phyloP scores from a whole-genome alignment of 768 basidiomycete genomes.

The Tulasnella sp. region DNA sequence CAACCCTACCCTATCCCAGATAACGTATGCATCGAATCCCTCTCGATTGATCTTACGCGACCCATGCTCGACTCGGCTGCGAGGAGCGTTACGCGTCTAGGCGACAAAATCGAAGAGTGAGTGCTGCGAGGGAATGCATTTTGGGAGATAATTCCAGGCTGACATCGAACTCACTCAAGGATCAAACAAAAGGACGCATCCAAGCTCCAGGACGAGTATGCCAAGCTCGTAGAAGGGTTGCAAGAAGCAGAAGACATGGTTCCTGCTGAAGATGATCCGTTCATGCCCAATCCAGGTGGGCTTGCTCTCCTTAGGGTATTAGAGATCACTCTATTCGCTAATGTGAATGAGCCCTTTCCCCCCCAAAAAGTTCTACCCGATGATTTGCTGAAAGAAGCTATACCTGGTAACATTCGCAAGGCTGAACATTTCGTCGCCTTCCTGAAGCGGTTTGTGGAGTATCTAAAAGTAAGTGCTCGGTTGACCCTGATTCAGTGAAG shows the following conservation, averaged over 20 bases:
- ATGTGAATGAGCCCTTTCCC: neutral
- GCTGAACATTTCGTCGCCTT: constrained; percentile 99
- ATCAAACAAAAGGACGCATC: constrained; percentile 91
- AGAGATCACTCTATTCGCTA: neutral
- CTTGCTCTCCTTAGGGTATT: constrained; percentile 26
- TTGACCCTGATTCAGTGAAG: neutral
- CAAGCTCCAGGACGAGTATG: constrained; percentile 95
- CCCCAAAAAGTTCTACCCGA: constrained; percentile 88
- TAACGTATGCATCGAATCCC: constrained; percentile 97
- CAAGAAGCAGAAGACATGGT: constrained; percentile 61
- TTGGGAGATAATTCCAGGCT: neutral
- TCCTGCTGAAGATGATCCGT: constrained; percentile 61
- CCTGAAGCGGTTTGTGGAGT: constrained; percentile 96
- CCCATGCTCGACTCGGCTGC: constrained; percentile 96
- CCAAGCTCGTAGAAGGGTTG: constrained; percentile 88
- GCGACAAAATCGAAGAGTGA: constrained; percentile 92
- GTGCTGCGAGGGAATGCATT: constrained; percentile 33
- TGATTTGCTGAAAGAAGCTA: constrained; percentile 89
- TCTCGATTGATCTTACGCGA: constrained; percentile 93
- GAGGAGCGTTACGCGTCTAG: constrained; percentile 77
- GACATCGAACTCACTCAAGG: constrained; percentile 42
- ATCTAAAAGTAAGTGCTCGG: constrained; percentile 70
- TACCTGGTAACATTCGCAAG: constrained; percentile 97
- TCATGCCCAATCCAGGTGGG: constrained; percentile 78
- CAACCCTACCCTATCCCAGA: constrained; percentile 44